Percentiles rank a stretch among this genome's conserved stretches.
phyloP scores from a whole-genome alignment of 306 rosid genomes.

The Sicyos baderoa region DNA sequence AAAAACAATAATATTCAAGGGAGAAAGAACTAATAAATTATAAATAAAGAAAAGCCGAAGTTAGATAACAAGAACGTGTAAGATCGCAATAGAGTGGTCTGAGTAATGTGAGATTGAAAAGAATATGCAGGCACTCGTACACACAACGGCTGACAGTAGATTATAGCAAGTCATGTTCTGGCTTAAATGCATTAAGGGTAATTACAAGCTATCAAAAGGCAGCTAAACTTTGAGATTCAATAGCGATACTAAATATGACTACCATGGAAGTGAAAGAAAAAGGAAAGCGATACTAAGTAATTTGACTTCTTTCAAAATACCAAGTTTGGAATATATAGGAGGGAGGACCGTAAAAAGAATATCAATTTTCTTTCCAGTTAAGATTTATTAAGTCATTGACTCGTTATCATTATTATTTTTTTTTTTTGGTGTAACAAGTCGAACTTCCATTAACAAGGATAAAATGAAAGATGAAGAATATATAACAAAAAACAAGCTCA shows the following conservation, averaged over 20 bases:
- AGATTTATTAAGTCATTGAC: no score
- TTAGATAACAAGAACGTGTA: constrained; percentile 4
- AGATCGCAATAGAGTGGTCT: constrained; percentile 1
- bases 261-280: no score
- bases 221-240: not conserved
- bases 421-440: not conserved
- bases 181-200: not conserved
- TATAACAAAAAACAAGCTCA: not conserved
- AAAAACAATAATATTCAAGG: not conserved
- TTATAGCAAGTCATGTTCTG: not conserved
- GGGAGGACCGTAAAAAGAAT: not conserved
- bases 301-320: constrained; percentile 4
- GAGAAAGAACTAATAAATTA: not conserved
- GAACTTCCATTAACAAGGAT: not conserved
- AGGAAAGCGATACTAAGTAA: not conserved
- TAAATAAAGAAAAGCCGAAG: not conserved
- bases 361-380: not conserved
- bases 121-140: not conserved
- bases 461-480: not conserved
- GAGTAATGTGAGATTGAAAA: not conserved
- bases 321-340: not conserved
- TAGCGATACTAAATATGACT: not conserved
- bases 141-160: not conserved
- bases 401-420: no score
- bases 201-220: not conserved